A percentile compares a stretch with the other conserved stretches of the same genome.
Conservation (phyloP, 192 early-diverging fungal species). For the Coemansia sp. region DNA sequence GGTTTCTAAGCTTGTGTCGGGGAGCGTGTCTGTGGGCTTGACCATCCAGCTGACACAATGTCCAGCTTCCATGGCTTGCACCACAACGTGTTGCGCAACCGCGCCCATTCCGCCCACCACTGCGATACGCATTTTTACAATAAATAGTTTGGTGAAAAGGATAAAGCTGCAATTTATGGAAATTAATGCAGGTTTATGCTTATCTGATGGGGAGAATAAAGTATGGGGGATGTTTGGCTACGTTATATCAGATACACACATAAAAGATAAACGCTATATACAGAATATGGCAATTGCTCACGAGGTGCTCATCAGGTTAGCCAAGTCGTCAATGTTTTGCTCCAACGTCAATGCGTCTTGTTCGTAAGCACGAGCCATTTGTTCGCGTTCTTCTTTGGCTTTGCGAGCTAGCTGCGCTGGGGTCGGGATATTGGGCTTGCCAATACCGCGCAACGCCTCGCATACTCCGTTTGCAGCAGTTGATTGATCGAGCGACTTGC, state of each 20-base stretch:
- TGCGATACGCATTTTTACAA: conserved; percentile 28
- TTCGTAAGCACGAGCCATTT: conserved; percentile 30
- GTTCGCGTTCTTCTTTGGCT: conserved; percentile 30
- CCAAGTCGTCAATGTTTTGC: conserved; percentile 37
- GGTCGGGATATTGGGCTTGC: conserved; percentile 11
- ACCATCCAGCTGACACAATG: conserved; percentile 37
- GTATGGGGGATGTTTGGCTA: too few relatives aligned
- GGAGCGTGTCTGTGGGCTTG: conserved; percentile 15
- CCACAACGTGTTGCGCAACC: conserved; percentile 27
- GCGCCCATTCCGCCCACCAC: conserved; percentile 39
- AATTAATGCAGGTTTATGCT: background rate
- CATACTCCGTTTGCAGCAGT: conserved; percentile 7
- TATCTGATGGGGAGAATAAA: too few relatives aligned
- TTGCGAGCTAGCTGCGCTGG: conserved; percentile 13
- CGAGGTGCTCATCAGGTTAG: conserved; percentile 36
- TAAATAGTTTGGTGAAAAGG: background rate
- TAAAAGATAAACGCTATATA: too few relatives aligned
- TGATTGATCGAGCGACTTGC: conserved; percentile 30
- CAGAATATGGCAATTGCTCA: background rate
- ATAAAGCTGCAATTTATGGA: too few relatives aligned
- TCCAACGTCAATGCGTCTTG: conserved; percentile 27
- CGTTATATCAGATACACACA: too few relatives aligned
- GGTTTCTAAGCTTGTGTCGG: conserved; percentile 19
- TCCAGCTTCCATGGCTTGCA: conserved; percentile 20
- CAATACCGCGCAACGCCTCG: conserved; percentile 36